These are phyloP conservation scores for Pterocarpus macrocarpus DNA, from an alignment of 306 rosid species.

Conservation along the genomic window DNA sequence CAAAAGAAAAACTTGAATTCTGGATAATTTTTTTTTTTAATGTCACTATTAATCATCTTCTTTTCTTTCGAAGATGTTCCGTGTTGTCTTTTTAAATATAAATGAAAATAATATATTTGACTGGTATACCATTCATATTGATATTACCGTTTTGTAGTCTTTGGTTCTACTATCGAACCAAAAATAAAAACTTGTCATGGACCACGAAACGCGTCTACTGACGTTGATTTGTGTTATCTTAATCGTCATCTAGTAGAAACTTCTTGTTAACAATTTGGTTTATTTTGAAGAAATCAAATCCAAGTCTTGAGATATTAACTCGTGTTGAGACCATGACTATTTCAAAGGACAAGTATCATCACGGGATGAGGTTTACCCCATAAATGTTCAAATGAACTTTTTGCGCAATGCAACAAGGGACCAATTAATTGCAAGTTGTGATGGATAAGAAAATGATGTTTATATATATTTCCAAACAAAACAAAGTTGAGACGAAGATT, in stretches of 20 bases:
- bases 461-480: neutral
- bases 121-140: too few relatives aligned
- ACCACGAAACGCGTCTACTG: neutral
- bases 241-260: neutral
- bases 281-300: neutral
- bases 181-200: neutral
- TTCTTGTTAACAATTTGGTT: neutral
- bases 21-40: too few relatives aligned
- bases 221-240: neutral
- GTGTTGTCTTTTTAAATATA: too few relatives aligned
- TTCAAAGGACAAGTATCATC: neutral
- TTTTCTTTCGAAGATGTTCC: neutral
- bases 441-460: neutral
- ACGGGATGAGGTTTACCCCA: neutral
- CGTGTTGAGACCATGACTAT: neutral
- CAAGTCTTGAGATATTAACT: neutral
- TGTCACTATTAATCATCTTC: neutral
- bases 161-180: neutral
- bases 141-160: neutral
- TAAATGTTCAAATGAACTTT: neutral
- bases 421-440: neutral
- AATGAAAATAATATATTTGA: neutral
- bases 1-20: too few relatives aligned
- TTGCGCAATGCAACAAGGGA: neutral
- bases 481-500: neutral